Base-by-base conservation (phyloP, 306 rosid species). In the Trichosanthes truncata region DNA sequence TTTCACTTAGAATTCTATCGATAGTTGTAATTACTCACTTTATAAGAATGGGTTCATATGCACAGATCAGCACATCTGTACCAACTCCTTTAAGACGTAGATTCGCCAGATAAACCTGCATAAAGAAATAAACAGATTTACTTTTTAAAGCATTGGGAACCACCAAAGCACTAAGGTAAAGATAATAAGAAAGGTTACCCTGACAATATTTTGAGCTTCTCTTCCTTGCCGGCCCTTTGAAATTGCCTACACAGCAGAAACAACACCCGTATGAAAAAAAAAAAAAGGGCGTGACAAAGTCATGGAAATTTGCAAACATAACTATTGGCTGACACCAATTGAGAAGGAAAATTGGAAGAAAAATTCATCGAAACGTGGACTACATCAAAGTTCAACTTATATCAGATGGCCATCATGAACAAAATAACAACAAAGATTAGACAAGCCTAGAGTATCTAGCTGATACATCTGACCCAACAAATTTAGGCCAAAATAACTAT, bases 151-250 rank as follows among this genome's bases (percentile, higher is more conserved):
- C 81, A 74, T 35, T 76, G 38, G 68, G 76, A 67, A 63, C 82
- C 14, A 82, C 43, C 17, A 53, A 63, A 79, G 33, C 10, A 67
- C 38, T 51, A 8, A 43, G 10, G 56, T 31, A 29, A 66, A 62
- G 29, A 60, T 62, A 61, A 18, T 33, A 66, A 40, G 31, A 36
- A 31, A 79, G 83, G 89, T 73, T 91, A 90, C 98, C 87, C 84
- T 86, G 81, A 95, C 93, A 67, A 89, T 81, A 82, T 92, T 95
- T 90, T 95, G 98, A 29, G 97, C 98, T 84, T 95, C 96, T 89
- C 97, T 87, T 89, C 98, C 98, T 86, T 92, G 97, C 73, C 96
- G 79, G 36, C 96, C 97, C 83, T 92, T 95, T 62, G 98, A 92
- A 80, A 92, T 90, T 35, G 97, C 89, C 97, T 92, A 55, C 35